Conservation (phyloP, 805 yeast species). For the Cyberlindnera xishuangbannaensis region DNA sequence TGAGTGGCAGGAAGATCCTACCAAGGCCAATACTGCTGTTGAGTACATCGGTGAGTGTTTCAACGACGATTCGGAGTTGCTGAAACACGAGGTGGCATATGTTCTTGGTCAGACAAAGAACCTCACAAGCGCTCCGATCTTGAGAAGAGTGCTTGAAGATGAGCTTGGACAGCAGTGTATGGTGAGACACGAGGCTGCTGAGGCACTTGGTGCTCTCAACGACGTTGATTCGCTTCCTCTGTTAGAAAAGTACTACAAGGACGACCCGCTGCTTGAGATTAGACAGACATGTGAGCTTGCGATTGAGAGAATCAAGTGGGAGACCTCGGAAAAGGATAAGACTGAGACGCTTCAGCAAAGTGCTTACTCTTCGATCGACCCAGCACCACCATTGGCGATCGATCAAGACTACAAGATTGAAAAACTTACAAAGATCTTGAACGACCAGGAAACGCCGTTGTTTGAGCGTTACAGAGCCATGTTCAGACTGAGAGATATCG, state of each 20-base stretch:
- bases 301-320: constrained; percentile 92
- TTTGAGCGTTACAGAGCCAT: constrained; percentile 97
- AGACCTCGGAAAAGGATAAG: constrained; percentile 58
- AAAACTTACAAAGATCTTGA: constrained; percentile 61
- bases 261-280: constrained; percentile 82
- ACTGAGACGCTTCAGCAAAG: constrained; percentile 70
- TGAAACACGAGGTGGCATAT: constrained; percentile 97
- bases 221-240: constrained; percentile 66
- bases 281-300: constrained; percentile 98
- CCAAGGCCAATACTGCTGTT: constrained; percentile 60
- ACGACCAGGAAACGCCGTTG: constrained; percentile 70
- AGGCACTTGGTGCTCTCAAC: constrained; percentile 95
- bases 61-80: constrained; percentile 71
- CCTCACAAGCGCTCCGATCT: constrained; percentile 65
- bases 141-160: constrained; percentile 66
- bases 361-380: constrained; percentile 84
- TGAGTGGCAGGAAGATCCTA: constrained; percentile 49
- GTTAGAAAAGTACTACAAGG: constrained; percentile 53
- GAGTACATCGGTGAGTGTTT: constrained; percentile 84
- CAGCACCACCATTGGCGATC: constrained; percentile 95
- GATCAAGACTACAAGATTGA: constrained; percentile 53
- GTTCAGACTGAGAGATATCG: constrained; percentile 95
- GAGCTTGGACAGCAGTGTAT: constrained; percentile 68
- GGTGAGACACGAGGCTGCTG: constrained; percentile 99
- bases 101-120: constrained; percentile 95